Percentiles rank a stretch among this genome's conserved stretches.
Evolutionary conservation across 176 grass and related monocot genomes (phyloP).

Genomic region (Triticum turgidum): DNA sequence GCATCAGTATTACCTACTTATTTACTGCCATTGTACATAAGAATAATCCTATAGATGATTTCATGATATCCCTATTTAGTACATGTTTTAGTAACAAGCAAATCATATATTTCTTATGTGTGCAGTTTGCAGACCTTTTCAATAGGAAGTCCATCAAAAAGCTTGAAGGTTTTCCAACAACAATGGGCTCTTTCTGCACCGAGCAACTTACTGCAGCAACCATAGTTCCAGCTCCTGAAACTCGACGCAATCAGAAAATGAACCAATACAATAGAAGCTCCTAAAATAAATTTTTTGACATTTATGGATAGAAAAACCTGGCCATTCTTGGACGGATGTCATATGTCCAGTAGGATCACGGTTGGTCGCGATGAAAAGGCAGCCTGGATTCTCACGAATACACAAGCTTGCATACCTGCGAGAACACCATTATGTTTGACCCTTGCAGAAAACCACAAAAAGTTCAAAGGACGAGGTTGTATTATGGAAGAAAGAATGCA

Average conservation of each 20-base stretch:
- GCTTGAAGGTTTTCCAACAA: conserved; percentile 92
- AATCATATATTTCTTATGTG: conserved; percentile 6
- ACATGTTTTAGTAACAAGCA: background rate
- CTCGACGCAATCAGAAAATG: conserved; percentile 20
- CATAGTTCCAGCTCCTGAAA: conserved; percentile 92
- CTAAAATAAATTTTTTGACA: background rate
- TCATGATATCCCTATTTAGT: background rate
- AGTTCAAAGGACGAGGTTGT: background rate
- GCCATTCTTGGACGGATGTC: conserved; percentile 89
- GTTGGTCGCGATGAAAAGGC: conserved; percentile 96
- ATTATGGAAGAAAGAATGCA: background rate
- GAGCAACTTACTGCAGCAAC: conserved; percentile 88
- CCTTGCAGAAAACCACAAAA: background rate
- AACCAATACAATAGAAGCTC: background rate
- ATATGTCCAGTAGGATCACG: conserved; percentile 84
- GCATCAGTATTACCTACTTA: background rate
- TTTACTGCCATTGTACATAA: background rate
- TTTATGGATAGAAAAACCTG: conserved; percentile 48
- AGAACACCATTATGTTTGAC: conserved; percentile 14
- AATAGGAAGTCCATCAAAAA: conserved; percentile 92
- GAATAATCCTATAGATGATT: conserved; percentile 2
- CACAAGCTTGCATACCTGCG: conserved; percentile 85
- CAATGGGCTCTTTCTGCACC: conserved; percentile 77
- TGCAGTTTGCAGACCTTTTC: conserved; percentile 58
- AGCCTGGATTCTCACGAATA: conserved; percentile 89